Base-by-base conservation (phyloP, 768 basidiomycete genomes). In the Auricularia sp. region DNA sequence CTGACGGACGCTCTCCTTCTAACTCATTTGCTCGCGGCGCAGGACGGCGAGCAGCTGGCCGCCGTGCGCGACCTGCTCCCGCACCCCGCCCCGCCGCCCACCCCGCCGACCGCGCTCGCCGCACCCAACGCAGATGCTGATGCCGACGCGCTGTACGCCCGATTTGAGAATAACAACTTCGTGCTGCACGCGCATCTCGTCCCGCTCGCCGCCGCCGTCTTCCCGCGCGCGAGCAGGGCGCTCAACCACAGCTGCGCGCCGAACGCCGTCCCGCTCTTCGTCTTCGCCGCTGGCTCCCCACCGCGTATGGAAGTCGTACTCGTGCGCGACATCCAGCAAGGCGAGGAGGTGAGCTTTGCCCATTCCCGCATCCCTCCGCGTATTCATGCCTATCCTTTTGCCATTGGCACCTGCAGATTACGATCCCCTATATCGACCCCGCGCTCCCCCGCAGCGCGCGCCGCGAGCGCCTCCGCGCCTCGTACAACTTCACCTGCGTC, bases 171-270 rank as follows among this genome's bases (percentile, higher is more conserved):
- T 76, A 93, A 92, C 73, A 91, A 93, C 69, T 92, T 91, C 72
- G 79, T 84, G 10, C 75, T 92, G 29, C 87, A 90, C 69, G 87
- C 86, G 2, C 87, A 90, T 76, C 76, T 91, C 47, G 82, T 76
- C 16, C 81, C 86, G 1, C 77, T 87, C 69, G 91, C 83, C 0
- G 86, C 91, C 74, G 91, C 88, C 0, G 77, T 90, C 43, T 91
- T 89, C 66, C 89, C 91, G 7, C 72, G 83, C 10, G 86, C 91
- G 1, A 92, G 91, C 70, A 80, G 89, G n/a, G 71, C 84, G 12
- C 90, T 92, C 76, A 93, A 93, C 70, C 91, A 93, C 70, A 90
- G 88, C 3, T 93, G 91, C 72, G 68, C 81, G 18, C 89, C 91
- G 1, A 91, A 90, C 67, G 87, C 87, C 16, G 82, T 81, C 33